These are phyloP conservation scores for Aspergillus thermomutatus DNA, from an alignment of 2,329 filamentous ascomycete genomes.

Conservation along the genomic window DNA sequence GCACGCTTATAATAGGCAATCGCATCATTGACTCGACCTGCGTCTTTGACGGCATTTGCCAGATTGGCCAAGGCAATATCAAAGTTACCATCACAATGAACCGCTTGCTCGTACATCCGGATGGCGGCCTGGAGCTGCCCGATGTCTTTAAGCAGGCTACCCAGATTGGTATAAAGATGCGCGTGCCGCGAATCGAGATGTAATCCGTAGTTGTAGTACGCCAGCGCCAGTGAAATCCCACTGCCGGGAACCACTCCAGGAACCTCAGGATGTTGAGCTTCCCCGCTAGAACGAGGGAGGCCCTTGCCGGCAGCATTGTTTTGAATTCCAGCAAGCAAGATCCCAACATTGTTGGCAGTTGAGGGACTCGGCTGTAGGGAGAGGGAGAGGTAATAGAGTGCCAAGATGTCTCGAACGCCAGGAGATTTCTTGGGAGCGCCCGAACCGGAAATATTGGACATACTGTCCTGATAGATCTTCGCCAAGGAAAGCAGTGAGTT, in stretches of 20 bases:
- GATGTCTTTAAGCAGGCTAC: slow-evolving; percentile 92
- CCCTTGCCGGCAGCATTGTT: slow-evolving; percentile 54
- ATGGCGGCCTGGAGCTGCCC: slow-evolving; percentile 89
- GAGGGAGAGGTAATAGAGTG: slow-evolving; percentile 90
- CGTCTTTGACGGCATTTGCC: slow-evolving; percentile 96
- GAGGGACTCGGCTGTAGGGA: slow-evolving; percentile 94
- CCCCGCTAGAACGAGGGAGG: slow-evolving; percentile 29
- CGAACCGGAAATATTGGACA: slow-evolving; percentile 67
- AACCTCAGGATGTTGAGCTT: slow-evolving; percentile 51
- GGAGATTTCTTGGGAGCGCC: slow-evolving; percentile 60
- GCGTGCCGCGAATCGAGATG: slow-evolving; percentile 84
- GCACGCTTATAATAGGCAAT: slow-evolving; percentile 89
- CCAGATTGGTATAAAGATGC: slow-evolving; percentile 93
- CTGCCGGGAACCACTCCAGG: slow-evolving; percentile 82
- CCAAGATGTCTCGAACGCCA: slow-evolving; percentile 86
- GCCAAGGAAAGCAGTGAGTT: slow-evolving; percentile 92
- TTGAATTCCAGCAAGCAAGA: slow-evolving; percentile 90
- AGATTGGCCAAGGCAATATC: slow-evolving; percentile 96
- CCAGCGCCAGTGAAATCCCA: slow-evolving; percentile 79
- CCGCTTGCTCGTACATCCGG: slow-evolving; percentile 94
- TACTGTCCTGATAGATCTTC: slow-evolving; percentile 96
- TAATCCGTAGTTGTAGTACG: slow-evolving; percentile 94
- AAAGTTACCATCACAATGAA: slow-evolving; percentile 87
- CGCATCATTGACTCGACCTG: slow-evolving; percentile 85
- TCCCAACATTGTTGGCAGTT: slow-evolving; percentile 96